Percentiles rank a stretch among this genome's conserved stretches.
Evolutionary conservation across 192 early-diverging fungal genomes (phyloP).

Genomic region (Coemansia sp.): DNA sequence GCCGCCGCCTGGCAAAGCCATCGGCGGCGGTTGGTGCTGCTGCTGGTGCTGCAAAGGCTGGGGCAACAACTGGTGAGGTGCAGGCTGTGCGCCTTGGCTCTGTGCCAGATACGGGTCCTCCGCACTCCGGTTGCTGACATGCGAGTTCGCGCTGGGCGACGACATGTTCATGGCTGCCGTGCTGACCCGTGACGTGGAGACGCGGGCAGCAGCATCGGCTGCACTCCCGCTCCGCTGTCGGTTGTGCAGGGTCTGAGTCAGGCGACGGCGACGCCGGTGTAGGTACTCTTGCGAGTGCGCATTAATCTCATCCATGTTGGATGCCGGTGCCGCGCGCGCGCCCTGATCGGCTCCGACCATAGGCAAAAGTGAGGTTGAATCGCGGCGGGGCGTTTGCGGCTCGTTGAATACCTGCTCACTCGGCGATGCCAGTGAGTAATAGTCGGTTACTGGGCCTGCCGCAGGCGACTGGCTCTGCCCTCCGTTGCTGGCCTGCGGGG

Average conservation of each 20-base stretch:
- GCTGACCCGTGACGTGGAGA: slow-evolving; percentile 25
- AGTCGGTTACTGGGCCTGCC: slow-evolving; percentile 17
- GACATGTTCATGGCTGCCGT: slow-evolving; percentile 13
- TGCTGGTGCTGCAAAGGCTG: slow-evolving; percentile 2
- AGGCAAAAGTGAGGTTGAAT: slow-evolving; percentile 30
- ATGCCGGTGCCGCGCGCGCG: not conserved
- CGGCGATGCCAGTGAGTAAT: slow-evolving; percentile 32
- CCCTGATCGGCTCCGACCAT: slow-evolving; percentile 39
- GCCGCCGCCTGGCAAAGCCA: too few relatives aligned
- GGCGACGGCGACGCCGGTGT: slow-evolving; percentile 36
- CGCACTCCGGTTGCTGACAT: slow-evolving; percentile 20
- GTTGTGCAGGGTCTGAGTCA: slow-evolving; percentile 46
- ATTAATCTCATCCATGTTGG: slow-evolving; percentile 43
- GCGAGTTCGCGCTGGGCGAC: slow-evolving; percentile 21
- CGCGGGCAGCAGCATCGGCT: slow-evolving; percentile 23
- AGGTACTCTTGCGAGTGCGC: slow-evolving; percentile 47
- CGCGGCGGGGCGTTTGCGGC: slow-evolving; percentile 6
- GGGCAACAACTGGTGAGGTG: not conserved
- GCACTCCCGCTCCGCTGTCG: slow-evolving; percentile 44
- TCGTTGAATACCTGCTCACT: slow-evolving; percentile 9
- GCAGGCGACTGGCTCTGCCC: not conserved
- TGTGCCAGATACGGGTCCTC: slow-evolving; percentile 12
- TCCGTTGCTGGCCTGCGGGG: slow-evolving; percentile 5
- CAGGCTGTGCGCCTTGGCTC: not conserved
- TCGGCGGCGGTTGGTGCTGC: slow-evolving; percentile 1